Evolutionary conservation across 352 stramenopile species (phyloP).

Genomic region (Globisporangium camurandrum): DNA sequence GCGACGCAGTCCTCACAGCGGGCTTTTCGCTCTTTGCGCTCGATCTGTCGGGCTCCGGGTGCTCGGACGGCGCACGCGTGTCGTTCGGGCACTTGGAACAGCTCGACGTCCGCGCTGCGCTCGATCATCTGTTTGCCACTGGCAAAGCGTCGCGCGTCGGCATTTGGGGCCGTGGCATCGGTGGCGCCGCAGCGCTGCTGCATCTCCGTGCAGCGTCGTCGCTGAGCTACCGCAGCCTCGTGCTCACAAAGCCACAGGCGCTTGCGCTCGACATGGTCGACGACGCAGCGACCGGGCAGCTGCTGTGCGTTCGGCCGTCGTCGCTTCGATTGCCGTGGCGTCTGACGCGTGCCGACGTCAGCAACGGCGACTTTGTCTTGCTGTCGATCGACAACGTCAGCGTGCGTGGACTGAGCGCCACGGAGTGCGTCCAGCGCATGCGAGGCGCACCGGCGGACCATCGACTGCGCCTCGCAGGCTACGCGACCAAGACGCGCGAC

Average conservation of each 20-base stretch:
- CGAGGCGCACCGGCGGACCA: constrained; percentile 9
- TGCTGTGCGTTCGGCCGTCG: constrained; percentile 44
- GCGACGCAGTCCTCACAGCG: constrained; percentile 32
- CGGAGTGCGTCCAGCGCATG: constrained; percentile 34
- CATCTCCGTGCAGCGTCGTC: constrained; percentile 33
- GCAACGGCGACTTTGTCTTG: constrained; percentile 60
- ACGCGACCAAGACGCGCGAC: too few relatives aligned
- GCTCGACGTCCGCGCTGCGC: constrained; percentile 41
- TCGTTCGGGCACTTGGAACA: constrained; percentile 71
- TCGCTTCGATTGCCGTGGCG: constrained; percentile 38
- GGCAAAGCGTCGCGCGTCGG: constrained; percentile 38
- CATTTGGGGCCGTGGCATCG: constrained; percentile 64
- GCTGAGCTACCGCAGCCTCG: constrained; percentile 43
- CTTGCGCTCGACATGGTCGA: constrained; percentile 41
- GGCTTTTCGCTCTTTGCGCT: constrained; percentile 72
- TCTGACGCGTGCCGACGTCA: constrained; percentile 42
- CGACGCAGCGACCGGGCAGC: constrained; percentile 20
- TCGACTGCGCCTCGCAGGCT: constrained; percentile 21
- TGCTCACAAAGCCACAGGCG: constrained; percentile 25
- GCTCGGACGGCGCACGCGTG: constrained; percentile 54
- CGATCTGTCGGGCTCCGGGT: constrained; percentile 60
- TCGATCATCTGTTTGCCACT: constrained; percentile 67
- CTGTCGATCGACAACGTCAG: constrained; percentile 42
- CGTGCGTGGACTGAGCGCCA: constrained; percentile 32
- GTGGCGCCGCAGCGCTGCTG: constrained; percentile 42